Conservation (phyloP, 306 rosid genomes). For the Hippophae tibetana region DNA sequence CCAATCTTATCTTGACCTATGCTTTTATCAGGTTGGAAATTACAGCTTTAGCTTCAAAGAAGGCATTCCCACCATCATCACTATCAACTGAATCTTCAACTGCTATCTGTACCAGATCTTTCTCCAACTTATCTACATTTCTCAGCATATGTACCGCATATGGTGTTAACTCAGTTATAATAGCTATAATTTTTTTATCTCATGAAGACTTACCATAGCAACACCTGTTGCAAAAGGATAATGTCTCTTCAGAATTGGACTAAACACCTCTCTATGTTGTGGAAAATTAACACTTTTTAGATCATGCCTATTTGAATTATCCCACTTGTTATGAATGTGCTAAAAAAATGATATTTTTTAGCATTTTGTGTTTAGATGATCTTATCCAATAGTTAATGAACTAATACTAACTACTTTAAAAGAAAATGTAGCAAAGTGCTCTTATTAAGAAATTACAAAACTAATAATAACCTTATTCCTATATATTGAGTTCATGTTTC, state of each 20-base stretch:
- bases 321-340: too few relatives aligned
- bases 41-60: constrained; percentile 91
- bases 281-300: too few relatives aligned
- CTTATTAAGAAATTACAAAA: too few relatives aligned
- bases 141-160: constrained; percentile 88
- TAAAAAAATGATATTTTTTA: too few relatives aligned
- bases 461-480: too few relatives aligned
- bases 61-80: constrained; percentile 98
- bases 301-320: too few relatives aligned
- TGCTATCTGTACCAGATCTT: constrained; percentile 90
- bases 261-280: constrained; percentile 66
- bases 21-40: constrained; percentile 82
- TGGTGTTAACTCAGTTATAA: constrained; percentile 81
- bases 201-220: constrained; percentile 96
- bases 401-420: too few relatives aligned
- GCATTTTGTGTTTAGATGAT: too few relatives aligned
- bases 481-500: too few relatives aligned
- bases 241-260: constrained; percentile 89
- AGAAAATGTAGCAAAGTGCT: too few relatives aligned
- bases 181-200: constrained; percentile 70
- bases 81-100: constrained; percentile 94
- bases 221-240: constrained; percentile 92
- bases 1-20: constrained; percentile 84
- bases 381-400: too few relatives aligned
- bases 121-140: constrained; percentile 96